Evolutionary conservation across 2,329 filamentous ascomycete species (phyloP), one percentile per base, ranked within the genome.

Genomic region (Penicillium polonicum): DNA sequence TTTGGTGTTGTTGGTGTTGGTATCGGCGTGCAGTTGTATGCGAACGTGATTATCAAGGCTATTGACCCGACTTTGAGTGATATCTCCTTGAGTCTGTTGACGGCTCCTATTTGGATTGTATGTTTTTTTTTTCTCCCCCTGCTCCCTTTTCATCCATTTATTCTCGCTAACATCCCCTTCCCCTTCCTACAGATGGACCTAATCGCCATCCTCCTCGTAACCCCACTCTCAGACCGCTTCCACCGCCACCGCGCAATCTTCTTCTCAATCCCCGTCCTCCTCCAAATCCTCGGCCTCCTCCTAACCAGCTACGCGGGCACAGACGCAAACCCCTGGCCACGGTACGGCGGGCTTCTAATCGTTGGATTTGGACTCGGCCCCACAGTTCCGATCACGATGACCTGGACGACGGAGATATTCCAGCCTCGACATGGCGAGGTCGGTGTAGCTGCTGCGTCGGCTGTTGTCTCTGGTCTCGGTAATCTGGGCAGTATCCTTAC

Each of bases 1-100:
- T 96, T 96, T 76, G 92, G 92, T 21, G 92, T 96, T 3, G 92
- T 96, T 1, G 92, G 92, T 23, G 92, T 96, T 3, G 92, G 92
- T 9, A 96, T 96, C 61, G 92, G 91, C 44, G 92, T 91, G 0
- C 91, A 96, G 76, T 85, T 90, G 46, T 96, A 96, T 70, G 90
- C 89, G 33, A 93, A 88, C 3, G 85, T 96, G 63, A 96, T 96
- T 67, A 94, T 96, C 67, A 82, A 84, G 17, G 85, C 86, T 10
- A 94, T 94, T 69, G 86, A 92, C 70, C 85, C 90, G 0, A 77
- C 77, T 0, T 86, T 95, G 58, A 90, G 84, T 3, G 85, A 85
- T 27, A 83, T 96, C 31, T 82, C 90, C 63, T 82, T 96, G 61
- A 93, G 89, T 76, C 78, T 96, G 68, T 81, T 96, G 29, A 92